phyloP scores from a whole-genome alignment of 31 red algal genomes.

The Asparagopsis taxiformis region DNA sequence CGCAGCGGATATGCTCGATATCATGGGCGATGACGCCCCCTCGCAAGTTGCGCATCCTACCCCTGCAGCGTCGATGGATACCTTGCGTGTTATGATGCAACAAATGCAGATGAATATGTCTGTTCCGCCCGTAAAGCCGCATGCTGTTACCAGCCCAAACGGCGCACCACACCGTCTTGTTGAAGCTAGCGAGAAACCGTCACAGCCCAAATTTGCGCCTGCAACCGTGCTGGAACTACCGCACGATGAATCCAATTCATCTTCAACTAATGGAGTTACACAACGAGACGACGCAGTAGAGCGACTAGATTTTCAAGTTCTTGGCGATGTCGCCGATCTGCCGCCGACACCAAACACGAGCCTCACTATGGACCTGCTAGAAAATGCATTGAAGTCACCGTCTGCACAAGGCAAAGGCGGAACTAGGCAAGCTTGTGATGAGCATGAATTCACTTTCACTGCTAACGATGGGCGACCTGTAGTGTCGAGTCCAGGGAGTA shows the following conservation, averaged over 20 bases:
- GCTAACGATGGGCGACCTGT: too few species aligned
- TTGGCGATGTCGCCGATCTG: too few species aligned
- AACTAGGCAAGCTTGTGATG: too few species aligned
- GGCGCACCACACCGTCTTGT: too few species aligned
- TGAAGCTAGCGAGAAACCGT: too few species aligned
- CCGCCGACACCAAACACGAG: too few species aligned
- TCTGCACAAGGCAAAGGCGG: too few species aligned
- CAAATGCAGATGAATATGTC: constrained; percentile 49
- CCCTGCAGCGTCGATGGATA: constrained; percentile 19
- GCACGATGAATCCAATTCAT: constrained; percentile 8
- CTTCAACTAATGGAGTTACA: background rate
- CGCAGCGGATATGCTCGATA: constrained; percentile 12
- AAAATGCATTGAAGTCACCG: too few species aligned
- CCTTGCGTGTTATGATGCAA: constrained; percentile 69
- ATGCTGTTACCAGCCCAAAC: background rate
- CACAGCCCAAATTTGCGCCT: constrained; percentile 33
- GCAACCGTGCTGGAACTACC: constrained; percentile 67
- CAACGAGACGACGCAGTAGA: constrained; percentile 4
- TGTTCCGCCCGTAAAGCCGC: constrained; percentile 10
- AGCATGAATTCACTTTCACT: too few species aligned
- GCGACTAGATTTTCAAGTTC: too few species aligned
- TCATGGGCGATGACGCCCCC: constrained; percentile 10
- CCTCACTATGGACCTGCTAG: too few species aligned
- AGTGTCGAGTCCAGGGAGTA: too few species aligned
- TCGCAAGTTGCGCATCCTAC: constrained; percentile 4